Evolutionary conservation across 2,329 filamentous ascomycete species (phyloP).

Genomic region (Penicillium sp.): DNA sequence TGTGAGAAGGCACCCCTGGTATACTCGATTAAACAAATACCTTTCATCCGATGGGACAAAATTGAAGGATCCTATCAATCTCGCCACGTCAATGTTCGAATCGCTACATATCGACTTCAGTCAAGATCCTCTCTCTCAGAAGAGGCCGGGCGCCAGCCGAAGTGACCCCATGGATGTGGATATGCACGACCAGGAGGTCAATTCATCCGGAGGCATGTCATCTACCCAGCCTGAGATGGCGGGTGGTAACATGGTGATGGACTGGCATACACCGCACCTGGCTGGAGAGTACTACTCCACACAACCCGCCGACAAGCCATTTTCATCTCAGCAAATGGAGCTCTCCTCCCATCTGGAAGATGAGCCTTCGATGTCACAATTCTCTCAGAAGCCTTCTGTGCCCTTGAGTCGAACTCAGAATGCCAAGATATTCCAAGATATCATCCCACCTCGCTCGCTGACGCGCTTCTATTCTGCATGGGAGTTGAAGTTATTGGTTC

Average conservation of each 20-base stretch:
- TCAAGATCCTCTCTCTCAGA: slow-evolving; percentile 64
- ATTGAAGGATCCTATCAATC: slow-evolving; percentile 76
- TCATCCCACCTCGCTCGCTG: slow-evolving; percentile 83
- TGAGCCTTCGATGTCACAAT: slow-evolving; percentile 84
- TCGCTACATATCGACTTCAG: slow-evolving; percentile 87
- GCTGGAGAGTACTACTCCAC: slow-evolving; percentile 51
- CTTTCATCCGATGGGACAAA: slow-evolving; percentile 72
- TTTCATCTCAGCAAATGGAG: slow-evolving; percentile 47
- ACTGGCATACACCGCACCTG: slow-evolving; percentile 81
- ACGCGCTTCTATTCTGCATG: slow-evolving; percentile 91
- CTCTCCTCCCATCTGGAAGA: slow-evolving; percentile 73
- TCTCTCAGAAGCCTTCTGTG: slow-evolving; percentile 77
- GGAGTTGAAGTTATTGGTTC: slow-evolving; percentile 74
- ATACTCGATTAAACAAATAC: slow-evolving; percentile 79
- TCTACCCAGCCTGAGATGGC: slow-evolving; percentile 87
- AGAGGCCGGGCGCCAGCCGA: slow-evolving; percentile 43
- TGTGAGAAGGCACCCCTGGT: slow-evolving; percentile 93
- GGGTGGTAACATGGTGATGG: slow-evolving; percentile 75
- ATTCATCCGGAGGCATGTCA: slow-evolving; percentile 61
- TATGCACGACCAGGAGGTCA: slow-evolving; percentile 44
- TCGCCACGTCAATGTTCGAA: slow-evolving; percentile 96
- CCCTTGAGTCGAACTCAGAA: slow-evolving; percentile 87
- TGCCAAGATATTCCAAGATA: slow-evolving; percentile 86
- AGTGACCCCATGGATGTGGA: slow-evolving; percentile 75
- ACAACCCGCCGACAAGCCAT: slow-evolving; percentile 51